Conservation (phyloP, 202 grass and related monocot genomes). For the Alloteropsis angusta region DNA sequence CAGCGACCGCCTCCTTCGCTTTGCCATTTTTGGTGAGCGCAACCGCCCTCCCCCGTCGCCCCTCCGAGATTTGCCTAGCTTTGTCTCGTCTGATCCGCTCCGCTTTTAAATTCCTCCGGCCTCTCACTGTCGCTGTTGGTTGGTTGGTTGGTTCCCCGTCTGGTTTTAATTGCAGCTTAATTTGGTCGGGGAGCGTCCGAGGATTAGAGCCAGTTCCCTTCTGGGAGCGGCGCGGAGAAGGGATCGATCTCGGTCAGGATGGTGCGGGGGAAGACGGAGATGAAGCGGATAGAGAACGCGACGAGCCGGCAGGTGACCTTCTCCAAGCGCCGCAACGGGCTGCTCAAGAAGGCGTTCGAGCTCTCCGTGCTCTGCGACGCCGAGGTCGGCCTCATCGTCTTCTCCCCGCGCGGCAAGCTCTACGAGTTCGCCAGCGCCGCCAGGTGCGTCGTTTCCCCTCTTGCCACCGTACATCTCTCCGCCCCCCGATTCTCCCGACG, state of each 20-base stretch:
- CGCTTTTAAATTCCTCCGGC: background rate
- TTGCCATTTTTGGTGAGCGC: conserved; percentile 39
- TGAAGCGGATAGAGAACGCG: conserved; percentile 58
- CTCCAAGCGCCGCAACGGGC: conserved; percentile 52
- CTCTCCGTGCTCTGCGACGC: conserved; percentile 54
- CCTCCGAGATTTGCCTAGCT: conserved; percentile 24
- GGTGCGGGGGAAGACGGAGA: conserved; percentile 47
- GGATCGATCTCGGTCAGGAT: conserved; percentile 7
- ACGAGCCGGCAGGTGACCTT: conserved; percentile 59
- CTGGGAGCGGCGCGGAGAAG: background rate
- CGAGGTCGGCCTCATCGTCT: conserved; percentile 57
- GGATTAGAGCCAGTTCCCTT: background rate
- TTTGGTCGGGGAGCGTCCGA: background rate
- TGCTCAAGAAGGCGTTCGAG: conserved; percentile 55
- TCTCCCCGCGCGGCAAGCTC: conserved; percentile 53
- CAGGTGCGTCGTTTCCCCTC: background rate
- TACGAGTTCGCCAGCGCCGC: conserved; percentile 51
- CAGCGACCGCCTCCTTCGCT: background rate
- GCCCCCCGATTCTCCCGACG: background rate
- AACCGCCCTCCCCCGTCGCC: background rate
- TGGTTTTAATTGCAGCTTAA: background rate
- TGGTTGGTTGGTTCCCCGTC: background rate
- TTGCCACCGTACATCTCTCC: background rate
- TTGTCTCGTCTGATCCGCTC: background rate
- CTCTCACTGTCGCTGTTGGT: background rate